phyloP scores from a whole-genome alignment of 441 rosid species.

The Dalechampia spathulata region DNA sequence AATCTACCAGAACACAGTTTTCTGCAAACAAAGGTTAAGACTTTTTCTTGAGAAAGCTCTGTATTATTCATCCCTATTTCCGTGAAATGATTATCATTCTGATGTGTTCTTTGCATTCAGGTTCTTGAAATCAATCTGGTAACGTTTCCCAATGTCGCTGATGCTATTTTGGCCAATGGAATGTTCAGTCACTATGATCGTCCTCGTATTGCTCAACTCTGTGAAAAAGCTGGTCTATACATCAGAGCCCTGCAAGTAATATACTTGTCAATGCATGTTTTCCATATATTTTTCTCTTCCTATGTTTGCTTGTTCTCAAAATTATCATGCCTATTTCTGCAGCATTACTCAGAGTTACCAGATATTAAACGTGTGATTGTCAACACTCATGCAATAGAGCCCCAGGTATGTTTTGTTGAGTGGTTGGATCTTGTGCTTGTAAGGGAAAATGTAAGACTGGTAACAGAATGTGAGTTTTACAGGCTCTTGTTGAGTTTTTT shows the following conservation, averaged over 20 bases:
- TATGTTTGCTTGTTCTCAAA: conserved; percentile 4
- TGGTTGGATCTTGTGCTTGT: conserved; percentile 14
- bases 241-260: conserved; percentile 83
- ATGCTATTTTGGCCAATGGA: conserved; percentile 98
- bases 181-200: conserved; percentile 99
- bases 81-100: conserved; percentile 15
- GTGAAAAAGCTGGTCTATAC: conserved; percentile 96
- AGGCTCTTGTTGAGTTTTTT: conserved; percentile 97
- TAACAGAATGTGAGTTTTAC: conserved; percentile 16
- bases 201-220: conserved; percentile 94
- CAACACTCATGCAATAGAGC: conserved; percentile 98
- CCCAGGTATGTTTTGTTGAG: conserved; percentile 56
- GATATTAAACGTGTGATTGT: conserved; percentile 98
- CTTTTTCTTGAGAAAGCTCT: not conserved
- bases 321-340: conserved; percentile 25
- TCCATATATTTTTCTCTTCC: no score
- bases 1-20: conserved; percentile 91
- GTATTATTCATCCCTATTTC: conserved; percentile 2
- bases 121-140: conserved; percentile 97
- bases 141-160: conserved; percentile 97
- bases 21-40: conserved; percentile 95
- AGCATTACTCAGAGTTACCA: conserved; percentile 92
- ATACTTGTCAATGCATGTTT: conserved; percentile 8
- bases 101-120: conserved; percentile 29
- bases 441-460: not conserved